A percentile compares a stretch with the other conserved stretches of the same genome.
phyloP scores from a whole-genome alignment of 139 green algal species.

The Tetraselmis chui region DNA sequence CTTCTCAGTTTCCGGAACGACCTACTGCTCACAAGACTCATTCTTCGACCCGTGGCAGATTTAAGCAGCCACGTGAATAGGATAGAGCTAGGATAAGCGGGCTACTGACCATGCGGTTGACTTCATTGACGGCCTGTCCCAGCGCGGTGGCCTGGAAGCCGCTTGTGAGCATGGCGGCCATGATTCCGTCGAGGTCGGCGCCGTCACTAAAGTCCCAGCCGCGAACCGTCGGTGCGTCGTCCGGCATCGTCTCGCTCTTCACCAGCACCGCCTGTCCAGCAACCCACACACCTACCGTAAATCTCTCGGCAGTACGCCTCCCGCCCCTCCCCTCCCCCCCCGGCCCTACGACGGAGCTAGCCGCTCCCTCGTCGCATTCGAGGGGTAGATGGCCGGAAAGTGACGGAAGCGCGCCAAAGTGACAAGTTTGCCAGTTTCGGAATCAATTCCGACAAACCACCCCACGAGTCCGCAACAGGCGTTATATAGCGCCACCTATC shows the following conservation, averaged over 20 bases:
- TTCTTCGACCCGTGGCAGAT: too few species aligned
- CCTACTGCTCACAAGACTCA: not conserved
- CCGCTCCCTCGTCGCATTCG: too few species aligned
- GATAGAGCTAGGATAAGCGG: not conserved
- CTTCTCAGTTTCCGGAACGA: not conserved
- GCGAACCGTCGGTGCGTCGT: slow-evolving; percentile 33
- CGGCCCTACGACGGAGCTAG: too few species aligned
- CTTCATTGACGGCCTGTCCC: slow-evolving; percentile 77
- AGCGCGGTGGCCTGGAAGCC: slow-evolving; percentile 86
- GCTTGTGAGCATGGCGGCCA: slow-evolving; percentile 69
- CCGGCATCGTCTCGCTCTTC: slow-evolving; percentile 43
- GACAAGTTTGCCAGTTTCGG: too few species aligned
- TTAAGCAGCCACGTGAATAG: not conserved
- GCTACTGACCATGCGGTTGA: slow-evolving; percentile 90
- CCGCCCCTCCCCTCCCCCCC: too few species aligned
- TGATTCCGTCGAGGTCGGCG: slow-evolving; percentile 58
- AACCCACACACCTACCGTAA: too few species aligned
- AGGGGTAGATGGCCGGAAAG: too few species aligned
- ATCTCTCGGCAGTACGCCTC: too few species aligned
- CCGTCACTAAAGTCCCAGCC: slow-evolving; percentile 80
- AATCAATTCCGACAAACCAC: too few species aligned
- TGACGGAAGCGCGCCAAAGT: too few species aligned
- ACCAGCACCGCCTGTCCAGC: slow-evolving; percentile 65
- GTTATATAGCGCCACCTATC: too few species aligned
- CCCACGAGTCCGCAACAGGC: too few species aligned